Conservation (phyloP, 1,284 basidiomycete species). For the Mycena sp. region DNA sequence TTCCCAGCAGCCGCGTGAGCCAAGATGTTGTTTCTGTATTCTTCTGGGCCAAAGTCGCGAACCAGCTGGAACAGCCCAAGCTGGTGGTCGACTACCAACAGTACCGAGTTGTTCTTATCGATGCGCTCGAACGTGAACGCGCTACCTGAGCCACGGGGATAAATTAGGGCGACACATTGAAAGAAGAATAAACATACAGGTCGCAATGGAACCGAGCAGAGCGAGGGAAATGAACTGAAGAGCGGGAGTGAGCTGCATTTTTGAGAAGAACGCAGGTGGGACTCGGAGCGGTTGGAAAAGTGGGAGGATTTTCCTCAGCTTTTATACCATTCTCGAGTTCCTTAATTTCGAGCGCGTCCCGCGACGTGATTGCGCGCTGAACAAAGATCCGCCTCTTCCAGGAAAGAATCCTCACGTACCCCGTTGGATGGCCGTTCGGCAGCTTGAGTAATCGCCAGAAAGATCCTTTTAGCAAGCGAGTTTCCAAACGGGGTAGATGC, state of each 20-base stretch:
- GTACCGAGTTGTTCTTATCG: slow-evolving; percentile 52
- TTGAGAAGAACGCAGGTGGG: not conserved
- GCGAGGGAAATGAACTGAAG: slow-evolving; percentile 4
- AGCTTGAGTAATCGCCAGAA: no score
- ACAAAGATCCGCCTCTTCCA: no score
- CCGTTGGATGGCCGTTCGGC: no score
- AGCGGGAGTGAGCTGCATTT: slow-evolving; percentile 11
- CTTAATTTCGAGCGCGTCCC: no score
- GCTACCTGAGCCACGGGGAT: not conserved
- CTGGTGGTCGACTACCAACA: slow-evolving; percentile 59
- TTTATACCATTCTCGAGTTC: no score
- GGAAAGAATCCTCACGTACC: no score
- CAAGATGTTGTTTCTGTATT: slow-evolving; percentile 54
- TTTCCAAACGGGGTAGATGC: no score
- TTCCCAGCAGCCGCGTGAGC: slow-evolving; percentile 56
- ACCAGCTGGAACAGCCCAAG: slow-evolving; percentile 56
- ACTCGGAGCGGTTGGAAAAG: no score
- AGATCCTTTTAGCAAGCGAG: no score
- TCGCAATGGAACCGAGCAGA: slow-evolving; percentile 2
- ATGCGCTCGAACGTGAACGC: slow-evolving; percentile 47
- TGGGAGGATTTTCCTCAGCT: no score
- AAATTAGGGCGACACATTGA: not conserved
- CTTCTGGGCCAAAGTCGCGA: slow-evolving; percentile 48
- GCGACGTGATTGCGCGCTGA: no score
- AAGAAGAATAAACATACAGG: not conserved